A percentile compares a stretch with the other conserved stretches of the same genome.
phyloP scores from a whole-genome alignment of 2,329 filamentous ascomycete species.

The Podosphaera aphanis region DNA sequence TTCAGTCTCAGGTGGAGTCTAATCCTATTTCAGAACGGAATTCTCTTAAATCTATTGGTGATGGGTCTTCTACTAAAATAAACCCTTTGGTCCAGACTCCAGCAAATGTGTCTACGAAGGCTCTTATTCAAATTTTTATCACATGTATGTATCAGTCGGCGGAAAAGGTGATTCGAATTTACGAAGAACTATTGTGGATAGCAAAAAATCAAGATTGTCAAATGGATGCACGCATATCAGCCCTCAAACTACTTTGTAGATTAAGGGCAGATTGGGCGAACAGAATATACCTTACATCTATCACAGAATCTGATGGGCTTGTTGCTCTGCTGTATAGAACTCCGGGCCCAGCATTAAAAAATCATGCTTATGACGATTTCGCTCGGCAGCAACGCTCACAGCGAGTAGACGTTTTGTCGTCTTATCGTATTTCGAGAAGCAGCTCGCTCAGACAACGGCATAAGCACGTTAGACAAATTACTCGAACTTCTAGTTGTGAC shows the following conservation, averaged over 20 bases:
- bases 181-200: slow-evolving; percentile 38
- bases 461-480: slow-evolving; percentile 17
- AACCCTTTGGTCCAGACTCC: slow-evolving; percentile 22
- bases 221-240: slow-evolving; percentile 45
- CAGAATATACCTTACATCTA: slow-evolving; percentile 45
- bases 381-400: slow-evolving; percentile 16
- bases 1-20: neutral
- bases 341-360: slow-evolving; percentile 24
- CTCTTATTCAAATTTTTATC: slow-evolving; percentile 55
- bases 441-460: slow-evolving; percentile 14
- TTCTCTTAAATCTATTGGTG: neutral
- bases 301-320: slow-evolving; percentile 49
- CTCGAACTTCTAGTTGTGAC: slow-evolving; percentile 11
- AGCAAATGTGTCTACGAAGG: slow-evolving; percentile 47
- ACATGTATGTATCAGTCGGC: slow-evolving; percentile 43
- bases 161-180: slow-evolving; percentile 38
- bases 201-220: slow-evolving; percentile 35
- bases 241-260: slow-evolving; percentile 59
- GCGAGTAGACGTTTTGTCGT: slow-evolving; percentile 17
- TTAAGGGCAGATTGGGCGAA: slow-evolving; percentile 64
- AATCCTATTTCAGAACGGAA: neutral
- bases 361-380: slow-evolving; percentile 20
- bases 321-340: slow-evolving; percentile 49
- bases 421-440: slow-evolving; percentile 13
- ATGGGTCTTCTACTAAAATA: slow-evolving; percentile 2